Evolutionary conservation across 495 filamentous ascomycete species (phyloP).

Genomic region (Aspergillus sclerotioniger): DNA sequence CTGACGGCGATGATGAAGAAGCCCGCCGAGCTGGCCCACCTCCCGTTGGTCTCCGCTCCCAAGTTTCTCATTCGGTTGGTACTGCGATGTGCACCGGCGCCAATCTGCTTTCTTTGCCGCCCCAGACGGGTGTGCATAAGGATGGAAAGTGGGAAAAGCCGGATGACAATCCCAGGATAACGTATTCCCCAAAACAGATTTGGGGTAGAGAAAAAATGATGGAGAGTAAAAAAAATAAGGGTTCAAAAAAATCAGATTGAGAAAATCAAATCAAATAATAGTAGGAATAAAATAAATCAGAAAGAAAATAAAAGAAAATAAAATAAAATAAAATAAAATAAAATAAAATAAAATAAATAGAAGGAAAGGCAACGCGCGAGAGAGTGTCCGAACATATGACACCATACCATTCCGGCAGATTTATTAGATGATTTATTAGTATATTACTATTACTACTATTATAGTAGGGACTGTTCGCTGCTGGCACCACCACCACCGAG

Average conservation of each 20-base stretch:
- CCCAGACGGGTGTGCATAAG: slow-evolving; percentile 6
- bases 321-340: background rate
- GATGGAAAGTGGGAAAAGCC: slow-evolving; percentile 2
- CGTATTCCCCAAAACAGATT: background rate
- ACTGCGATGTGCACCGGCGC: slow-evolving; percentile 21
- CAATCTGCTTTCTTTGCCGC: slow-evolving; percentile 17
- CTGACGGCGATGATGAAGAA: slow-evolving; percentile 5
- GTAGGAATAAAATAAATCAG: too few species aligned
- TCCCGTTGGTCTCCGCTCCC: slow-evolving; percentile 14
- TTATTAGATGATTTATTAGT: slow-evolving; percentile 15
- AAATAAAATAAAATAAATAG: background rate
- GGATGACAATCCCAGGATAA: background rate
- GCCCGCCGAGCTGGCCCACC: slow-evolving; percentile 15
- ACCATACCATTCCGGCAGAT: slow-evolving; percentile 13
- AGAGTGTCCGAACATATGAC: slow-evolving; percentile 14
- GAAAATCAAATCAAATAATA: slow-evolving; percentile 3
- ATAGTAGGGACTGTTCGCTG: slow-evolving; percentile 1
- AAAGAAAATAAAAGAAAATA: slow-evolving; percentile 3
- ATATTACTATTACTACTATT: slow-evolving; percentile 16
- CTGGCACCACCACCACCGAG: slow-evolving; percentile 9
- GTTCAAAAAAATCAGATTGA: background rate
- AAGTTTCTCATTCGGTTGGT: slow-evolving; percentile 10
- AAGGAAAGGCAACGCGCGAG: too few species aligned
- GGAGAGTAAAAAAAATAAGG: slow-evolving; percentile 2
- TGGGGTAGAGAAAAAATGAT: slow-evolving; percentile 1